Evolutionary conservation across 2,329 filamentous ascomycete genomes (phyloP).

Genomic region (Trichoderma oligosporum): DNA sequence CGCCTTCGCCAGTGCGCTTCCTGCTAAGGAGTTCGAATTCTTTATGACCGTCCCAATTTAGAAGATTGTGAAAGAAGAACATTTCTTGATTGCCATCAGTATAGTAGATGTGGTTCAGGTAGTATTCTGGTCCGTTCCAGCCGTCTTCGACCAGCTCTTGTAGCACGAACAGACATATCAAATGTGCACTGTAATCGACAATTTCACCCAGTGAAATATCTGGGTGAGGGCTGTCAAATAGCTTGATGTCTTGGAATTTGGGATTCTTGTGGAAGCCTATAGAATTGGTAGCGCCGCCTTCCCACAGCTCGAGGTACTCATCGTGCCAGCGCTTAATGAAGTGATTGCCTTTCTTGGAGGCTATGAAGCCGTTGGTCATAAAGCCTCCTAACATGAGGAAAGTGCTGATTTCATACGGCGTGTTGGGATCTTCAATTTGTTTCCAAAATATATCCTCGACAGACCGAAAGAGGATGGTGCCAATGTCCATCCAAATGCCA

Average conservation of each 20-base stretch:
- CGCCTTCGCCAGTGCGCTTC: slow-evolving; percentile 25
- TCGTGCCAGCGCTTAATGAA: slow-evolving; percentile 45
- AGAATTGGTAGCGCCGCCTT: slow-evolving; percentile 31
- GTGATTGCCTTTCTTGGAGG: slow-evolving; percentile 38
- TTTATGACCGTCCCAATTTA: slow-evolving; percentile 16
- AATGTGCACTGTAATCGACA: slow-evolving; percentile 33
- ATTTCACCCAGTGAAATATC: not conserved
- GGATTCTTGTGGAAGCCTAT: slow-evolving; percentile 34
- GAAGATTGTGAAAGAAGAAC: slow-evolving; percentile 9
- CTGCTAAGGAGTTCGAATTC: slow-evolving; percentile 25
- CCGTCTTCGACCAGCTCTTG: slow-evolving; percentile 34
- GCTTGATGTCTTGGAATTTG: slow-evolving; percentile 19
- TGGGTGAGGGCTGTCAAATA: not conserved
- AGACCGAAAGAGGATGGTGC: slow-evolving; percentile 39
- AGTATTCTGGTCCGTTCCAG: slow-evolving; percentile 35
- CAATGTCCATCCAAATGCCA: slow-evolving; percentile 43
- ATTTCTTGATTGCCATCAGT: slow-evolving; percentile 23
- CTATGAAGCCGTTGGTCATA: slow-evolving; percentile 41
- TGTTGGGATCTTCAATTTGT: slow-evolving; percentile 34
- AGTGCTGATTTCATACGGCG: slow-evolving; percentile 30
- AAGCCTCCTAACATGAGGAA: not conserved
- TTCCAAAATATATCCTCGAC: slow-evolving; percentile 44
- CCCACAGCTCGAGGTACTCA: slow-evolving; percentile 36
- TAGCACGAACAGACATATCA: slow-evolving; percentile 31
- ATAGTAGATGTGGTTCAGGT: slow-evolving; percentile 31